A percentile compares a stretch with the other conserved stretches of the same genome.
These are phyloP conservation scores for Arachis stenosperma DNA, from an alignment of 306 rosid genomes.

Conservation along the genomic window DNA sequence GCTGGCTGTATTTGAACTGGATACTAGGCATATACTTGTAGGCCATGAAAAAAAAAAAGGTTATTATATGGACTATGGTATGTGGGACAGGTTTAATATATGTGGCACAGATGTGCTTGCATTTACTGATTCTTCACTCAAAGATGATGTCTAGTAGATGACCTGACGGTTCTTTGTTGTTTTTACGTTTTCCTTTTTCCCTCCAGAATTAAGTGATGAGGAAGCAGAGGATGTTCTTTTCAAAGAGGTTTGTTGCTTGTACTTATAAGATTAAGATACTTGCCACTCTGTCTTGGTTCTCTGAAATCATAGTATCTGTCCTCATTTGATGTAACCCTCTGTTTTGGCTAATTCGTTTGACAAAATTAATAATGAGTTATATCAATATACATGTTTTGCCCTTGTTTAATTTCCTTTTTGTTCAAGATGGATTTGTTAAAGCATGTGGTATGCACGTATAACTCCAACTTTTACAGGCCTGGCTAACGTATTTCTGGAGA, in stretches of 20 bases:
- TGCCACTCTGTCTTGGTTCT: constrained; percentile 9
- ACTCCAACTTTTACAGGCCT: constrained; percentile 54
- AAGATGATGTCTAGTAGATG: constrained; percentile 9
- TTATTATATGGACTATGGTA: neutral
- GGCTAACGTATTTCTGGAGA: constrained; percentile 87
- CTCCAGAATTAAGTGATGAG: constrained; percentile 75
- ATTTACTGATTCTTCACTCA: neutral
- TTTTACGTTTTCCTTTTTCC: constrained; percentile 8
- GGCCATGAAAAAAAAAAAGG: neutral
- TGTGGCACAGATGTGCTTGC: constrained; percentile 10
- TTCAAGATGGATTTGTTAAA: neutral
- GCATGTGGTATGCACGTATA: neutral
- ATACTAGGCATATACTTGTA: neutral
- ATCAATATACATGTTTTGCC: neutral
- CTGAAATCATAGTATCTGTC: neutral
- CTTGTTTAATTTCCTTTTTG: neutral
- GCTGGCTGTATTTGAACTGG: neutral
- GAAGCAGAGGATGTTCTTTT: constrained; percentile 77
- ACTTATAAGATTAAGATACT: neutral
- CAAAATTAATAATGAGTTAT: neutral
- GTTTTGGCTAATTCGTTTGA: neutral
- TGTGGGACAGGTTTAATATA: neutral
- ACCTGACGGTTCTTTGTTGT: constrained; percentile 20
- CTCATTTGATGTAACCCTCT: neutral
- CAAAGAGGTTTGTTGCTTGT: constrained; percentile 63